phyloP scores from a whole-genome alignment of 768 basidiomycete species.

The Leucocoprinus birnbaumii region DNA sequence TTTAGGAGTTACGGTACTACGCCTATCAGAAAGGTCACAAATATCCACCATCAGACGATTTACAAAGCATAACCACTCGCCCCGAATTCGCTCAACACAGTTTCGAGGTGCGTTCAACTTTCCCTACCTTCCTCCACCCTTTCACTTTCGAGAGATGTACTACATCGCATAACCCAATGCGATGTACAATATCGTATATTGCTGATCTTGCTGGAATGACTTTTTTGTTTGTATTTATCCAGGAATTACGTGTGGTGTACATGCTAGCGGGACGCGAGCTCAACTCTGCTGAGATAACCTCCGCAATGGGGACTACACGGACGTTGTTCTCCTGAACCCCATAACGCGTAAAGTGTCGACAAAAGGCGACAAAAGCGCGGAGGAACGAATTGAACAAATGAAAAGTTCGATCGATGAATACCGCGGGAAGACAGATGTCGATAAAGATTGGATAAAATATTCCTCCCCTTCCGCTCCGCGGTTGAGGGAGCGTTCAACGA shows the following conservation, averaged over 20 bases:
- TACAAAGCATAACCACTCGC: constrained; percentile 12
- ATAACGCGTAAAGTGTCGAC: too few relatives aligned
- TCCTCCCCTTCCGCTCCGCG: too few relatives aligned
- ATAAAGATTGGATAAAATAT: too few relatives aligned
- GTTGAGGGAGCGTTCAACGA: too few relatives aligned
- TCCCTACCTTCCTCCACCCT: too few relatives aligned
- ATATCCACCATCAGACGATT: background rate
- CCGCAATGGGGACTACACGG: background rate
- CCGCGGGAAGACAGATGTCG: too few relatives aligned
- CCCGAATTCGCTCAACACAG: constrained; percentile 14
- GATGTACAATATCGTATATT: too few relatives aligned
- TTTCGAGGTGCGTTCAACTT: constrained; percentile 16
- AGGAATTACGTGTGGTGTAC: constrained; percentile 17
- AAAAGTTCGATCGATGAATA: too few relatives aligned
- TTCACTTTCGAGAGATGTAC: too few relatives aligned
- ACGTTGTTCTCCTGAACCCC: background rate
- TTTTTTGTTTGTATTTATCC: background rate
- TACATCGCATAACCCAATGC: too few relatives aligned
- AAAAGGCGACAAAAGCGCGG: too few relatives aligned
- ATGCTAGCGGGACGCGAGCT: constrained; percentile 14
- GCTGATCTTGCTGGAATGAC: background rate
- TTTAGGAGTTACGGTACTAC: constrained; percentile 15
- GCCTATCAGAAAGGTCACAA: constrained; percentile 12
- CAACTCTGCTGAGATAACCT: constrained; percentile 13
- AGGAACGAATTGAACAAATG: too few relatives aligned